Evolutionary conservation across 768 basidiomycete genomes (phyloP).

Genomic region (Clathrus columnatus): DNA sequence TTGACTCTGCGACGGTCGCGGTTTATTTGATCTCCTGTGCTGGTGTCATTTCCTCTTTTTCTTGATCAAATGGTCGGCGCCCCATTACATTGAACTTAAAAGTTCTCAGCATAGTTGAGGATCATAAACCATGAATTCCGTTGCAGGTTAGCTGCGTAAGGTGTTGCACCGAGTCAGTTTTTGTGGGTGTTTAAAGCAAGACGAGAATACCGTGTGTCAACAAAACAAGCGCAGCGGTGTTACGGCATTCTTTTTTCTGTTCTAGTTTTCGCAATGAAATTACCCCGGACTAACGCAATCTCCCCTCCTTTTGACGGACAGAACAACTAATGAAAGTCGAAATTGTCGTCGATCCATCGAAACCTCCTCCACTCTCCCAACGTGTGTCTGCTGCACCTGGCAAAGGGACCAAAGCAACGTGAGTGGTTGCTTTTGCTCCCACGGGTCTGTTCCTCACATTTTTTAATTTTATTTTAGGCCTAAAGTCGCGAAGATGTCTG

Average conservation of each 20-base stretch:
- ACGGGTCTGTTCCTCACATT: constrained; percentile 1
- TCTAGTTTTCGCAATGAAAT: neutral
- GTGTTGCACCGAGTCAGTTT: too few species aligned
- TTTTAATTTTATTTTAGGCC: constrained; percentile 2
- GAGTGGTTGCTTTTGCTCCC: constrained; percentile 23
- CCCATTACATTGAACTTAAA: too few species aligned
- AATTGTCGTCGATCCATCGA: constrained; percentile 84
- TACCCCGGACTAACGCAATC: constrained; percentile 2
- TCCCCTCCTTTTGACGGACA: constrained; percentile 24
- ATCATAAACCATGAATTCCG: neutral
- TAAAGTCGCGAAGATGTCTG: constrained; percentile 22
- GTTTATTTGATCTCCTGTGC: constrained; percentile 2
- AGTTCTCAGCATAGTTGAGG: neutral
- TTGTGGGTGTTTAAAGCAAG: too few species aligned
- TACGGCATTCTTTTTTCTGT: constrained; percentile 1
- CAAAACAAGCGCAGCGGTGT: neutral
- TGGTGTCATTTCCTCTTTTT: neutral
- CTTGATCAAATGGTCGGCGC: too few species aligned
- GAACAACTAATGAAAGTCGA: constrained; percentile 99
- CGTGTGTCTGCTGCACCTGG: constrained; percentile 73
- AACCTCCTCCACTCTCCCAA: constrained; percentile 60
- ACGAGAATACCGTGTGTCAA: neutral
- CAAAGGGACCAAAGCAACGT: constrained; percentile 22
- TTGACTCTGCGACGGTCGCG: neutral
- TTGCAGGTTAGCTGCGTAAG: neutral